These are phyloP conservation scores for Plasmodium yoelii DNA, from an alignment of 169 alveolate species.

Conservation along the genomic window DNA sequence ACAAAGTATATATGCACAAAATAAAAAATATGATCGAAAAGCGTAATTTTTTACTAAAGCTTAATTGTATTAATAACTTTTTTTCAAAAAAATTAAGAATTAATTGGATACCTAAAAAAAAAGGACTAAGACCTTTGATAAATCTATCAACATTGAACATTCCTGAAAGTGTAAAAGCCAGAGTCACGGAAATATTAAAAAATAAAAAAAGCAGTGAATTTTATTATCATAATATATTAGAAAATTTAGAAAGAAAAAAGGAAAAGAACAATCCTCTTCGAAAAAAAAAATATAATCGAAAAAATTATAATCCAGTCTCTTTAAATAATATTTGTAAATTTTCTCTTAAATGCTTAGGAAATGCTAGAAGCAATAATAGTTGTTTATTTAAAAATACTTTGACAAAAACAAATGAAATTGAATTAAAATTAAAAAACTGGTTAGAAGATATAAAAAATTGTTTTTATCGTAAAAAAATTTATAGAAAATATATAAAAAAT, in stretches of 20 bases:
- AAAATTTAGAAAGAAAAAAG: conserved; percentile 58
- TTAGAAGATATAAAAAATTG: conserved; percentile 36
- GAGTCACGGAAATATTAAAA: conserved; percentile 45
- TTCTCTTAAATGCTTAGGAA: conserved; percentile 49
- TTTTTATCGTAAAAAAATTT: conserved; percentile 44
- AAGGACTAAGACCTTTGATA: conserved; percentile 67
- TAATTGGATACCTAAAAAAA: conserved; percentile 75
- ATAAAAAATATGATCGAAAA: conserved; percentile 63
- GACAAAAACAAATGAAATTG: conserved; percentile 60
- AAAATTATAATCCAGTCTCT: conserved; percentile 61
- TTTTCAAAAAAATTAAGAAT: conserved; percentile 67
- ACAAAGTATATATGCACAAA: conserved; percentile 26
- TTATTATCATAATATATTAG: conserved; percentile 54
- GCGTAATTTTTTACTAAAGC: conserved; percentile 34
- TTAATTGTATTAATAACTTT: conserved; percentile 38
- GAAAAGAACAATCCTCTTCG: conserved; percentile 14
- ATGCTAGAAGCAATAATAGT: conserved; percentile 43
- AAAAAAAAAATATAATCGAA: conserved; percentile 54
- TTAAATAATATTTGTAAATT: conserved; percentile 61
- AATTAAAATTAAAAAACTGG: conserved; percentile 59
- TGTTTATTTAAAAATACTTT: conserved; percentile 57
- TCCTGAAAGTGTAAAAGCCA: conserved; percentile 54
- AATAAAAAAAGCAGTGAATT: conserved; percentile 70
- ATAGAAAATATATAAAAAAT: conserved; percentile 64
- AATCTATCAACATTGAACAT: conserved; percentile 61